Evolutionary conservation across 148 eudicot genomes (phyloP).

Genomic region (Chenopodium album): DNA sequence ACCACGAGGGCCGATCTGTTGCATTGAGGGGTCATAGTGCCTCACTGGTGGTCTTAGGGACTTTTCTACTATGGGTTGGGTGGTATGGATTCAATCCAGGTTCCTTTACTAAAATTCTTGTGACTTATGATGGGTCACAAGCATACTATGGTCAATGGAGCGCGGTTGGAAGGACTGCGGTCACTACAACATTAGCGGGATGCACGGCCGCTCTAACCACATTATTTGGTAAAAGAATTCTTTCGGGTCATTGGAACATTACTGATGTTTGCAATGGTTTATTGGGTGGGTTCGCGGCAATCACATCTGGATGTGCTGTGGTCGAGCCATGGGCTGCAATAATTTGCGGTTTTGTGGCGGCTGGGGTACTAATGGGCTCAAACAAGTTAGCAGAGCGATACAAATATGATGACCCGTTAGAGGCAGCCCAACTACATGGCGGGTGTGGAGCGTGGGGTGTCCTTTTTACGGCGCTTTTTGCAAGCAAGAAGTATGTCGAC

Average conservation of each 20-base stretch:
- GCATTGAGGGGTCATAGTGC: slow-evolving; percentile 49
- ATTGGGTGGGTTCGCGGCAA: slow-evolving; percentile 47
- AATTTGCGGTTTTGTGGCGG: slow-evolving; percentile 46
- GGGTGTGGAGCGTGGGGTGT: slow-evolving; percentile 70
- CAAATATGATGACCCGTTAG: slow-evolving; percentile 59
- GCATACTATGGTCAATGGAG: slow-evolving; percentile 44
- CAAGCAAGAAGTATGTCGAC: slow-evolving; percentile 42
- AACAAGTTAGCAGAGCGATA: slow-evolving; percentile 42
- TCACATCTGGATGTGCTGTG: slow-evolving; percentile 44
- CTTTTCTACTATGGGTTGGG: slow-evolving; percentile 55
- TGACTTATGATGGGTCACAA: slow-evolving; percentile 15
- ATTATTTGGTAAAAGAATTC: slow-evolving; percentile 29
- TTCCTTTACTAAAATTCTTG: slow-evolving; percentile 34
- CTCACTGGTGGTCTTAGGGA: slow-evolving; percentile 41
- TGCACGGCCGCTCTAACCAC: slow-evolving; percentile 41
- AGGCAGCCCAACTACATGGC: slow-evolving; percentile 67
- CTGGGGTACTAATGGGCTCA: slow-evolving; percentile 48
- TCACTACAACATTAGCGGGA: slow-evolving; percentile 43
- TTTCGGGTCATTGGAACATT: slow-evolving; percentile 44
- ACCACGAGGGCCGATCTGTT: slow-evolving; percentile 47
- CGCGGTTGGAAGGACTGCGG: slow-evolving; percentile 44
- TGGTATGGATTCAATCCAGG: slow-evolving; percentile 63
- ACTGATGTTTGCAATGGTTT: slow-evolving; percentile 44
- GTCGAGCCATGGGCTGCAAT: slow-evolving; percentile 47
- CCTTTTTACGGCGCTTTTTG: slow-evolving; percentile 58